phyloP scores from a whole-genome alignment of 75 land plant species.

The Adiantum capillusveneris region DNA sequence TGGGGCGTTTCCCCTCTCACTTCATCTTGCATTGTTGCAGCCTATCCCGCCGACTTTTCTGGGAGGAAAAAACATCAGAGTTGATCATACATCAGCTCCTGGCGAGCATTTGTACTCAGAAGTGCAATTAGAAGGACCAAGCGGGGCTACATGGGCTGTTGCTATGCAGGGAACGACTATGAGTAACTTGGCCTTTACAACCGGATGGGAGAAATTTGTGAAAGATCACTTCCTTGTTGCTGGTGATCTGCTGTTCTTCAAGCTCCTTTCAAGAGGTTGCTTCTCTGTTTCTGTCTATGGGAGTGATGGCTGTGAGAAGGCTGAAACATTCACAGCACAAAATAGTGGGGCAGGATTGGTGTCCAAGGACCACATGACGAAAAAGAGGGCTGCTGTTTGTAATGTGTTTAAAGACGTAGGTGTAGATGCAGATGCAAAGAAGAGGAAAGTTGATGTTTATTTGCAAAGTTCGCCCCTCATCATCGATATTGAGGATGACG shows the following conservation, averaged over 20 bases:
- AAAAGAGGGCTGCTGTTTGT: too few relatives aligned
- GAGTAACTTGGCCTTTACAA: background rate
- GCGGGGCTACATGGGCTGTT: background rate
- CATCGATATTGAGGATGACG: background rate
- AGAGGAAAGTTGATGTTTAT: too few relatives aligned
- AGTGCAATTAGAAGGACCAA: slow-evolving; percentile 1
- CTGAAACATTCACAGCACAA: background rate
- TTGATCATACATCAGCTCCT: too few relatives aligned
- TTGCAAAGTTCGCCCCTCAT: too few relatives aligned
- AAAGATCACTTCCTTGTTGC: background rate
- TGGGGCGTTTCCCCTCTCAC: too few relatives aligned
- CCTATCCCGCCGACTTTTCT: too few relatives aligned
- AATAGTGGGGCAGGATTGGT: too few relatives aligned
- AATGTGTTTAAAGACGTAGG: too few relatives aligned
- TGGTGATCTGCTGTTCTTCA: background rate
- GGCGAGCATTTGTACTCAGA: background rate
- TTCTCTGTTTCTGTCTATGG: background rate
- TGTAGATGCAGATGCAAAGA: too few relatives aligned
- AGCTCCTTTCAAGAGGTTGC: background rate
- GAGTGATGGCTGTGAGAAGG: background rate
- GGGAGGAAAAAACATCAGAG: too few relatives aligned
- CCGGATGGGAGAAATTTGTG: background rate
- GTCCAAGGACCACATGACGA: too few relatives aligned
- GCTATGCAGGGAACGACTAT: background rate
- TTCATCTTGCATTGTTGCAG: too few relatives aligned